Evolutionary conservation across 129 eudicot species (phyloP).

Genomic region (Dittrichia graveolens): DNA sequence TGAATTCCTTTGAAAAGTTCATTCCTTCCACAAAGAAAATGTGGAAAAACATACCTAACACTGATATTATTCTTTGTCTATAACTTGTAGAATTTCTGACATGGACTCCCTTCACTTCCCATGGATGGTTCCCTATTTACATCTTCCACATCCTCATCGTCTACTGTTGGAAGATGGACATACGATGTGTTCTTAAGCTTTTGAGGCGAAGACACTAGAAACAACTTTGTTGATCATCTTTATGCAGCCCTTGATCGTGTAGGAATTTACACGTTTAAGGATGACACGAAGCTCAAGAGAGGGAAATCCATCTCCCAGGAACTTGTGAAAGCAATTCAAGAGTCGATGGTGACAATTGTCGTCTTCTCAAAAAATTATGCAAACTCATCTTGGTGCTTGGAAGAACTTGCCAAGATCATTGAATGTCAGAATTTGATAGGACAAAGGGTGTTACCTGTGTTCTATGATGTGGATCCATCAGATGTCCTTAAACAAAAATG

Average conservation of each 20-base stretch:
- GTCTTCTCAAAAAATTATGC: conserved; percentile 2
- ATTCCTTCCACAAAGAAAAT: too few relatives aligned
- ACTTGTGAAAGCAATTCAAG: conserved; percentile 6
- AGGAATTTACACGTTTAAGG: conserved; percentile 5
- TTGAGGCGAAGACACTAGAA: neutral
- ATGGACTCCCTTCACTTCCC: too few relatives aligned
- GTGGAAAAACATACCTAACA: too few relatives aligned
- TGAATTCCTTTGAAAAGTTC: too few relatives aligned
- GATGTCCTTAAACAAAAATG: neutral
- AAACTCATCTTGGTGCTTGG: conserved; percentile 7
- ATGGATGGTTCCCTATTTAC: neutral
- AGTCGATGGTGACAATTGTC: neutral
- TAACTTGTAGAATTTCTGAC: too few relatives aligned
- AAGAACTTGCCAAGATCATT: conserved; percentile 2
- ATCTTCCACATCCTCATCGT: neutral
- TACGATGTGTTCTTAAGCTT: conserved; percentile 10
- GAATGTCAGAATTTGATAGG: conserved; percentile 1
- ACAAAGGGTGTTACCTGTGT: conserved; percentile 1
- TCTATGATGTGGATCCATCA: conserved; percentile 5
- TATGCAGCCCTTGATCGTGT: neutral
- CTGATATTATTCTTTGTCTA: too few relatives aligned
- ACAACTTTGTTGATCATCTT: conserved; percentile 1
- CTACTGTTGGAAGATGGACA: neutral
- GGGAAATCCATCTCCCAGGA: neutral
- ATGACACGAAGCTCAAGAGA: neutral